Conservation (phyloP, 1,139 yeast genomes). For the Protomyces inouyei region DNA sequence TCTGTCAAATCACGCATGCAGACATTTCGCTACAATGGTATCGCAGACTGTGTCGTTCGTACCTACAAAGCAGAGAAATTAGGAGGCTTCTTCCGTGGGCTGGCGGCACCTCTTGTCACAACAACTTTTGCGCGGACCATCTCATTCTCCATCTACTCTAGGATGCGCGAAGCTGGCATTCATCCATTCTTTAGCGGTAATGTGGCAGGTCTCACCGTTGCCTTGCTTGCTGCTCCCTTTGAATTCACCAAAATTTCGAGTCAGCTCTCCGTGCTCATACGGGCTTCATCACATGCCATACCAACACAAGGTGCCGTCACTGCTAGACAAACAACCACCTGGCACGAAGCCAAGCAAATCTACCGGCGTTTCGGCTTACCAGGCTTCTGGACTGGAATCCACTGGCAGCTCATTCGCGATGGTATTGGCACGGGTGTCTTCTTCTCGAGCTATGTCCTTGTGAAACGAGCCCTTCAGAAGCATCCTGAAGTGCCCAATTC, state of each 20-base stretch:
- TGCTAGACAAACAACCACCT: constrained; percentile 43
- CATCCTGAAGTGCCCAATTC: constrained; percentile 25
- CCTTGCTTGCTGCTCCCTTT: neutral
- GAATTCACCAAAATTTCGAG: constrained; percentile 35
- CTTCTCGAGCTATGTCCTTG: constrained; percentile 68
- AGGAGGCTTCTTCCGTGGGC: constrained; percentile 69
- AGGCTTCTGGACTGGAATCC: constrained; percentile 70
- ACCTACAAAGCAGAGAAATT: constrained; percentile 63
- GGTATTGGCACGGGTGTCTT: constrained; percentile 67
- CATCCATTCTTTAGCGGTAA: neutral
- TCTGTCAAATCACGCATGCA: constrained; percentile 82
- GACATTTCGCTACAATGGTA: constrained; percentile 60
- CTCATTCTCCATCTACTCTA: neutral
- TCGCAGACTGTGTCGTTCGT: constrained; percentile 54
- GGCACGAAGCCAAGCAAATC: constrained; percentile 37
- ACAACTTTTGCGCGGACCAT: neutral
- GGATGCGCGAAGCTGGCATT: neutral
- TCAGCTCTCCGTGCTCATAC: constrained; percentile 21
- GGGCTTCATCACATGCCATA: neutral
- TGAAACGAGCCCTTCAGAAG: constrained; percentile 42
- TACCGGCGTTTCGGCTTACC: constrained; percentile 53
- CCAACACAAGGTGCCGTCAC: constrained; percentile 47
- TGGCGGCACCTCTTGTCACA: constrained; percentile 52
- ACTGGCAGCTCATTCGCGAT: constrained; percentile 62
- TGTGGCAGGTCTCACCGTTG: neutral